Base-by-base conservation (phyloP, 208 protist species). In the Leishmania mexicana region DNA sequence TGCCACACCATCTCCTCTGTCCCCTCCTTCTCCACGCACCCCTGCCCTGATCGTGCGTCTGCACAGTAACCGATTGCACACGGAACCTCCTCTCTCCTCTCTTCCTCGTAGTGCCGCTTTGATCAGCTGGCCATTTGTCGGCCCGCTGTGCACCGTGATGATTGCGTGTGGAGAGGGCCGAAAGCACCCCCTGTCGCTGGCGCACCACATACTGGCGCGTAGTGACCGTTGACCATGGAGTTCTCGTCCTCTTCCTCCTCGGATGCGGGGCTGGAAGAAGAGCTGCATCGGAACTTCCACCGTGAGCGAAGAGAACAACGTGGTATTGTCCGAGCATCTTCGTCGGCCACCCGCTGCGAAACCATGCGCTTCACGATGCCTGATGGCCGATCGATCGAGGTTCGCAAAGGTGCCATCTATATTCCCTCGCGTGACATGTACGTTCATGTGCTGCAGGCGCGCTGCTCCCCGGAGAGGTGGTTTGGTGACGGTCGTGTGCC, bases 231-330 rank as follows among this genome's bases (percentile, higher is more conserved):
- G 11, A 58, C 15, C 10, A 85, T 95, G 74, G 85, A 91, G 47
- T 90, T 88, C 80, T 95, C 89, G 11, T 93, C 91, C 13, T 92
- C 91, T 31, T 93, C 91, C 8, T 93, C 89, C 38, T 88, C 83
- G 21, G 92, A 95, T 75, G 85, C 89, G n/a, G 92, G 93, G 35
- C 85, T 95, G 68, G 80, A 85, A 76, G 85, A 76, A 11, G 87
- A 88, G 71, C 85, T 95, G 49, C 83, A 65, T 64, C 78, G 84
- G 6, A 89, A 93, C 70, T 79, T 75, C 5, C 86, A 80, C 21
- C 81, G 75, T 21, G 67, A 85, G 35, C 76, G 62, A 5, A 35
- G 62, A 28, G 76, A 83, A 45, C 82, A 93, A 62, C 65, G 85
- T 35, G 82, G 84, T 40, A 88, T 91, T 65, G 81, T 88, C 40